Conservation (phyloP, 352 stramenopile species). For the Pelagophyceae sp. region DNA sequence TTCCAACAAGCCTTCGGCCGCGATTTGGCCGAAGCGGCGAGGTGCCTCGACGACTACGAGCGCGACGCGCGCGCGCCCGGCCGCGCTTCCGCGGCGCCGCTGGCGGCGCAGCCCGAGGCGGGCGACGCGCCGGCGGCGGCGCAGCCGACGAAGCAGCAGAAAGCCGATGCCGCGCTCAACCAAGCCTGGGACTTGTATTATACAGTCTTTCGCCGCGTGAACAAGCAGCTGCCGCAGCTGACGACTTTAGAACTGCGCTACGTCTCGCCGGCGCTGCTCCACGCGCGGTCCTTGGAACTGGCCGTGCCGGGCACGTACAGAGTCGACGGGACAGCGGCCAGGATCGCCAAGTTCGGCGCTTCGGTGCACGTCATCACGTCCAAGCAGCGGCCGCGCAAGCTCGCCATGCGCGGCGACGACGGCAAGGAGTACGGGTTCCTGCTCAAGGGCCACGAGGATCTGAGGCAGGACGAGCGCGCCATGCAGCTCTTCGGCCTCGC, state of each 20-base stretch:
- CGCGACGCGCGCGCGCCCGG: not conserved
- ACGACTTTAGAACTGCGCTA: constrained; percentile 90
- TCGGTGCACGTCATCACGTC: constrained; percentile 91
- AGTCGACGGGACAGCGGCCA: constrained; percentile 65
- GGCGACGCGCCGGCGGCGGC: not conserved
- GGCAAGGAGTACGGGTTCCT: constrained; percentile 97
- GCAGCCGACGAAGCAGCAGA: not conserved
- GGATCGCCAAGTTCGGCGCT: constrained; percentile 78
- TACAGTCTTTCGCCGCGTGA: constrained; percentile 85
- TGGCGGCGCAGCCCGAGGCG: not conserved
- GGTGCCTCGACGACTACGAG: constrained; percentile 57
- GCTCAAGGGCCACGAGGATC: constrained; percentile 97
- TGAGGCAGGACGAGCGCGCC: constrained; percentile 96
- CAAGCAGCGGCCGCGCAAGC: constrained; percentile 94
- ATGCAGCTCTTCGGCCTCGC: constrained; percentile 99
- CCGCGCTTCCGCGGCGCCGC: not conserved
- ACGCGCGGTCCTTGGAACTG: constrained; percentile 80
- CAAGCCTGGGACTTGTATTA: constrained; percentile 97
- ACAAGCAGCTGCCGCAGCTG: constrained; percentile 79
- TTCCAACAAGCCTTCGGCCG: constrained; percentile 80
- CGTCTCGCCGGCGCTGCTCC: constrained; percentile 81
- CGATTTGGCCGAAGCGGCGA: constrained; percentile 67
- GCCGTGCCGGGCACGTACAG: constrained; percentile 89
- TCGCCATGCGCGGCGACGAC: constrained; percentile 89
- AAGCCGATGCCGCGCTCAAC: constrained; percentile 58